Percentiles rank a stretch among this genome's conserved stretches.
phyloP scores from a whole-genome alignment of 2,329 filamentous ascomycete genomes.

The Magnaporthiopsis incrustans region DNA sequence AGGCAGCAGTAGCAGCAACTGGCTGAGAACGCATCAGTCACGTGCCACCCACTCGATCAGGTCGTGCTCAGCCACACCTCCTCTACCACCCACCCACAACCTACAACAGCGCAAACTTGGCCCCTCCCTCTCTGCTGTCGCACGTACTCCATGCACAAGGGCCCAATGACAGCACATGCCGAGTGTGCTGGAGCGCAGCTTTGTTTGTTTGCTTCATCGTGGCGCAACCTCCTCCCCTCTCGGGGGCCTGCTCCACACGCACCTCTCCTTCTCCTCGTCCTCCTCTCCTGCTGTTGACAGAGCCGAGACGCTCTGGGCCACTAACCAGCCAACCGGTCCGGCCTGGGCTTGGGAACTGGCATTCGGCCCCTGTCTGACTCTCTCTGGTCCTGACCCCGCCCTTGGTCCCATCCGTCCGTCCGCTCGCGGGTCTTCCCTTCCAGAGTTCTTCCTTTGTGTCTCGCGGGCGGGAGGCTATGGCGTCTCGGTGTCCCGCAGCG shows the following conservation, averaged over 20 bases:
- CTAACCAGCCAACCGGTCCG: background rate
- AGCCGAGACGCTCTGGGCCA: background rate
- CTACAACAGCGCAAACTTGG: too few species aligned
- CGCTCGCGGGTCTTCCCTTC: background rate
- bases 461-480: background rate
- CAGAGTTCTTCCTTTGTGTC: background rate
- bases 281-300: background rate
- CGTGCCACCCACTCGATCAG: background rate
- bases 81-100: too few species aligned
- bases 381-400: too few species aligned
- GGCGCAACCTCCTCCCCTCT: background rate
- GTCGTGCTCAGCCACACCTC: too few species aligned
- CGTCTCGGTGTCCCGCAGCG: background rate
- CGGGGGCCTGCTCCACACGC: background rate
- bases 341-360: background rate
- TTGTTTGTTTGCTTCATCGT: background rate
- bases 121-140: background rate
- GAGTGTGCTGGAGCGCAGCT: background rate
- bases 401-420: background rate
- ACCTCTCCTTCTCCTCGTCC: background rate
- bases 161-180: background rate
- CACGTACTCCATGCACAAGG: background rate
- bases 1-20: background rate
- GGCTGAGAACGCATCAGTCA: background rate
- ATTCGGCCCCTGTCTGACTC: background rate